These are phyloP conservation scores for Phytopythium cucurbitacearum DNA, from an alignment of 352 stramenopile genomes.

Conservation along the genomic window DNA sequence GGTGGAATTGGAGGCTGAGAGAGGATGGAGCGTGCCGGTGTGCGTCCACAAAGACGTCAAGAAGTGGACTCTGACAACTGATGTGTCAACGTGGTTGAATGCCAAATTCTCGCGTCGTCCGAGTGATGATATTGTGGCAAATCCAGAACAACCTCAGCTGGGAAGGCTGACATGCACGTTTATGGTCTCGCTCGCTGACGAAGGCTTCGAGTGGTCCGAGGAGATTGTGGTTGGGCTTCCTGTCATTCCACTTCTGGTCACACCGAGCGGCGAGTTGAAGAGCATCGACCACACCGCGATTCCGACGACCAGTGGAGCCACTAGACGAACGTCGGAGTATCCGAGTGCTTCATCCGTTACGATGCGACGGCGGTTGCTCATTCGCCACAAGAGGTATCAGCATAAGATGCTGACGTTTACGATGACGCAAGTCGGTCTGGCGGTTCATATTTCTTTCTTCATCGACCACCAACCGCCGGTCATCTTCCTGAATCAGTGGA, in stretches of 20 bases:
- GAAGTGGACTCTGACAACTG: conserved; percentile 39
- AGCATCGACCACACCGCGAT: conserved; percentile 11
- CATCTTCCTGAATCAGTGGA: conserved; percentile 64
- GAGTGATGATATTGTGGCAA: conserved; percentile 24
- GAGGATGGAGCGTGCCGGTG: conserved; percentile 37
- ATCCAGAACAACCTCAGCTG: conserved; percentile 20
- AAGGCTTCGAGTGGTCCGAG: conserved; percentile 44
- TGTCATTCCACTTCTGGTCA: conserved; percentile 30
- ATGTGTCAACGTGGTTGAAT: conserved; percentile 52
- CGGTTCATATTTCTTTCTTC: conserved; percentile 64
- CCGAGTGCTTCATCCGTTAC: conserved; percentile 37
- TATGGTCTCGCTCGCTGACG: conserved; percentile 21
- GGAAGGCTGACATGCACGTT: conserved; percentile 50
- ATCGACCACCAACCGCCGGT: conserved; percentile 62
- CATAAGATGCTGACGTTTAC: conserved; percentile 77
- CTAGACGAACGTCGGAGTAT: conserved; percentile 26
- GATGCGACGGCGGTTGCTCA: conserved; percentile 45
- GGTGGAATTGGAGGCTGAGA: neutral
- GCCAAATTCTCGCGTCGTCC: conserved; percentile 35
- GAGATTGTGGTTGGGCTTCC: conserved; percentile 38
- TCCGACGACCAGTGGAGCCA: conserved; percentile 8
- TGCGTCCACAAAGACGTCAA: conserved; percentile 41
- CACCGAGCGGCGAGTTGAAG: conserved; percentile 18
- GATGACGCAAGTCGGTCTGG: conserved; percentile 36
- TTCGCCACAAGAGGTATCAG: conserved; percentile 37